Percentiles rank a stretch among this genome's conserved stretches.
These are phyloP conservation scores for Irpex sp. DNA, from an alignment of 1,284 basidiomycete genomes.

Conservation along the genomic window DNA sequence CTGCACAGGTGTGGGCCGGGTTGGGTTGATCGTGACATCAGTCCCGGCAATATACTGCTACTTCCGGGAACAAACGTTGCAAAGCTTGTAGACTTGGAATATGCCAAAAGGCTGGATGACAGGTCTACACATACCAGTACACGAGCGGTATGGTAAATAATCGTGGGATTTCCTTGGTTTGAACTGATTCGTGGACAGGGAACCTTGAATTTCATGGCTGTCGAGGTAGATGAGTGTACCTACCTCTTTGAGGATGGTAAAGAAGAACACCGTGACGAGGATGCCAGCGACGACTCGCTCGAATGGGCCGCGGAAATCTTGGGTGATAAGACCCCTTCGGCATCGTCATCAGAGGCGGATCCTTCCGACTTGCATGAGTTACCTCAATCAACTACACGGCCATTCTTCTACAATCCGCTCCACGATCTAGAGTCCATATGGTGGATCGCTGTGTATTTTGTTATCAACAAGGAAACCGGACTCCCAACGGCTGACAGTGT, in stretches of 20 bases:
- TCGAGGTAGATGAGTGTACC: not conserved
- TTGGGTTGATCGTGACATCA: conserved; percentile 11
- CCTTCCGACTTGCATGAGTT: not conserved
- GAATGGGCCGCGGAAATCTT: not conserved
- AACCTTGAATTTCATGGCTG: conserved; percentile 3
- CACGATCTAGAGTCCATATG: not conserved
- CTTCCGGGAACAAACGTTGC: not conserved
- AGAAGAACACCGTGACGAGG: not conserved
- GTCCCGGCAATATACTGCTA: conserved; percentile 10
- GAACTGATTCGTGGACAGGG: not conserved
- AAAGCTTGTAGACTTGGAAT: conserved; percentile 5
- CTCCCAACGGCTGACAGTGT: not conserved
- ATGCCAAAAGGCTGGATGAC: not conserved
- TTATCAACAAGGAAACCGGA: not conserved
- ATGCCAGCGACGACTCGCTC: not conserved
- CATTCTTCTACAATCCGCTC: not conserved
- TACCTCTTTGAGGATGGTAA: not conserved
- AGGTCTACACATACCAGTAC: not conserved
- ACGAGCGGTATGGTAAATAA: not conserved
- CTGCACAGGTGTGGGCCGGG: not conserved
- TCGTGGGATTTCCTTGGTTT: too few relatives aligned
- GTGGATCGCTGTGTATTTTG: not conserved
- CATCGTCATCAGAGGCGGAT: not conserved
- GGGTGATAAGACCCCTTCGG: not conserved
- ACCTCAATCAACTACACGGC: not conserved